Conservation (phyloP, 2,329 filamentous ascomycete genomes). For the Penicillium sp. region DNA sequence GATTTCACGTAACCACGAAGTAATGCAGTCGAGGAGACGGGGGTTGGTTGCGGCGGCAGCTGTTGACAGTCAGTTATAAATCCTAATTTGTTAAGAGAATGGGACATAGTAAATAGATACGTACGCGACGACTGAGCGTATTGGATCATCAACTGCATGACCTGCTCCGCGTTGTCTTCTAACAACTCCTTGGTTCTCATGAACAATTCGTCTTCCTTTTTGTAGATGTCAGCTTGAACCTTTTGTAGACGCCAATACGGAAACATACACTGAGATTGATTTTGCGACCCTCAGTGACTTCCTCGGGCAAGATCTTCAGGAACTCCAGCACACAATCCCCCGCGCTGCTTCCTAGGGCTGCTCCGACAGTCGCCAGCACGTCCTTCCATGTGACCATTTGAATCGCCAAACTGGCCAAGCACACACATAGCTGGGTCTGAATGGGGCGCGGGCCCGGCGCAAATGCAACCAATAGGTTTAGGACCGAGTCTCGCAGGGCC, state of each 20-base stretch:
- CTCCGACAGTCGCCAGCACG: conserved; percentile 77
- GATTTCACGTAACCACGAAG: conserved; percentile 93
- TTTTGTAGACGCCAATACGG: background rate
- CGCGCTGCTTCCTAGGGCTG: conserved; percentile 66
- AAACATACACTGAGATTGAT: conserved; percentile 96
- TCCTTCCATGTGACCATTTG: conserved; percentile 97
- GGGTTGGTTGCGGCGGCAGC: conserved; percentile 79
- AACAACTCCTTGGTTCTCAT: conserved; percentile 84
- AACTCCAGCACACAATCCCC: conserved; percentile 92
- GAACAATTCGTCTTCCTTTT: conserved; percentile 87
- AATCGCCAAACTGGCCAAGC: conserved; percentile 88
- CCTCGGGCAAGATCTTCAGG: conserved; percentile 92
- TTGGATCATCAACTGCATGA: conserved; percentile 80
- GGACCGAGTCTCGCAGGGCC: conserved; percentile 76
- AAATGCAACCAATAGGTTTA: conserved; percentile 77
- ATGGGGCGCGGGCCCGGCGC: conserved; percentile 78
- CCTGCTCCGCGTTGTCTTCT: conserved; percentile 83
- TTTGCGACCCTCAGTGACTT: conserved; percentile 98
- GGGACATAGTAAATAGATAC: conserved; percentile 4
- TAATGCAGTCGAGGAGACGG: conserved; percentile 89
- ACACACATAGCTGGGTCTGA: conserved; percentile 89
- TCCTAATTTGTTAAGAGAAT: background rate
- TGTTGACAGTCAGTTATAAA: conserved; percentile 39
- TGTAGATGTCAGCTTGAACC: background rate
- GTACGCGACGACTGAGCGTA: conserved; percentile 89